Base-by-base conservation (phyloP, 2,329 filamentous ascomycete genomes). In the Colletotrichum sp. region DNA sequence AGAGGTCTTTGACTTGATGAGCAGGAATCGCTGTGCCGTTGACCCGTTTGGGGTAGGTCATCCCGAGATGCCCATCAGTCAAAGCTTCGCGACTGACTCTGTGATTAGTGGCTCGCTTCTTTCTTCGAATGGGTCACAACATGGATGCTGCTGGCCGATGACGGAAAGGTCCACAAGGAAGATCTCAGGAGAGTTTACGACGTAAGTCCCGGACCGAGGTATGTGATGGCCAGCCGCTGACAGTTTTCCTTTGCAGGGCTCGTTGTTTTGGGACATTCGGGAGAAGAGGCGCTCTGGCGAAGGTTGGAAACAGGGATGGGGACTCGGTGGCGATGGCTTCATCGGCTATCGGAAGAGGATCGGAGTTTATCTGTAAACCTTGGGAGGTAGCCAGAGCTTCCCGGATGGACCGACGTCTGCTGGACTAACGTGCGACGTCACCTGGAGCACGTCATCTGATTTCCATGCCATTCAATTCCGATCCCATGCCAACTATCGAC, bases 161-260 rank as follows among this genome's bases (percentile, higher is more conserved):
- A 92, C 79, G 90, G 90, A 1, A 83, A 84, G 67, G 86, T 91
- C 81, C 85, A 83, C 80, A 92, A 92, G 81, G 89, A 92, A 59
- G 90, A 92, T 69, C 85, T 90, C 21, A 81, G 89, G n/a, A 80
- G 86, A 9, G 82, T 90, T 8, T 90, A 87, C 78, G 88, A 90
- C 80, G 89, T 89, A 44, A 30, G 55, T 44, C 12, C 6, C 12
- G 12, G 4, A 34, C 5, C 6, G 32, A 34, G 32, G 12, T 13
- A 5, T 30, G 28, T 30, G 28, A 30, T 30, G 28, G 28, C 28
- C 8, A 30, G 28, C 3, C 28, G 28, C 28, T 10, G 7, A 6
- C 5, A 4, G 24, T n/a, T 6, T 77, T 81, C 24, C 84, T 86
- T 73, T 84, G 83, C 7, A 83, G 73, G 73, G 73, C 5, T 76